Evolutionary conservation across 768 basidiomycete genomes (phyloP), one percentile per base, ranked within the genome.

Genomic region (Pleurotus citrinopileatus): DNA sequence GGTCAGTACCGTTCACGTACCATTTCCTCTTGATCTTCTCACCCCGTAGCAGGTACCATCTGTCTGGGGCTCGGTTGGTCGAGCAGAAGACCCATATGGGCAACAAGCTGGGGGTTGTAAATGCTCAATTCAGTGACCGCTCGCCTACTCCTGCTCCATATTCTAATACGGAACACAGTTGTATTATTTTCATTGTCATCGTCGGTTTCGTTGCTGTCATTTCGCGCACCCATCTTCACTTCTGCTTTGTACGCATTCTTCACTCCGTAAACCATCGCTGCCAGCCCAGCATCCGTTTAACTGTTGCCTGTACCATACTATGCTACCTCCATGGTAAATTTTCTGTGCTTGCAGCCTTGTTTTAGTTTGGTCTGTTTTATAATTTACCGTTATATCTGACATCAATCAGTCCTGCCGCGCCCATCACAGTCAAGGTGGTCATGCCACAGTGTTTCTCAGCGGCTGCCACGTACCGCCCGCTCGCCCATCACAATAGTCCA

Each of bases 51-150:
- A 89, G 57, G 88, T 96, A 45, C 94, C 95, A 22, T 94, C 91
- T 17, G 92, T 99, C 1, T 99, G 97, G 97, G 97, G 97, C 8
- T 87, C 91, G 20, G 86, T 96, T n/a, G 84, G 84, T 59, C 91
- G 89, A 65, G 84, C 83, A 38, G 92, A 96, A 55, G 96, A 99
- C 67, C 96, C 96, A 44, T 98, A 94, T 64, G 88, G 87, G 22
- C 89, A 87, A 52, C 84, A 83, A 66, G 71, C 76, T 63, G 79
- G 72, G 48, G 79, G 73, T 59, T 59, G 63, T 62, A 54, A 75
- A 58, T 86, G 84, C 56, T 88, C 48, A 12, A 51, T 51, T 34
- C 48, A 51, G 34, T 51, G 48, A 51, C 32, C 48, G 5, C 17
- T 40, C 17, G 13, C 7, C 17, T 40, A 7, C 17, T 15, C 17